Conservation (phyloP, 257 asterid genomes). For the Verbascum thapsus region DNA sequence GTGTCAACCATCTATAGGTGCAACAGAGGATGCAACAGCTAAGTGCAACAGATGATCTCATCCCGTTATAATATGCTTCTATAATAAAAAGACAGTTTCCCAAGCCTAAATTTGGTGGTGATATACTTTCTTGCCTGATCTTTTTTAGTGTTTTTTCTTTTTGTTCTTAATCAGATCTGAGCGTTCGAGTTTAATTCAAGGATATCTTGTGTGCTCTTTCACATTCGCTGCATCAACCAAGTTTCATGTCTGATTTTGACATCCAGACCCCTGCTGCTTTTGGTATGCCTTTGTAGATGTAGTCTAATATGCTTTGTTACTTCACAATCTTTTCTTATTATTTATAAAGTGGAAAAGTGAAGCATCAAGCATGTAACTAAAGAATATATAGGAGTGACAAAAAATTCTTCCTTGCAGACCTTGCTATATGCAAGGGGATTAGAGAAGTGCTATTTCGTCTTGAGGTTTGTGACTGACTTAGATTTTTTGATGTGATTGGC, state of each 20-base stretch:
- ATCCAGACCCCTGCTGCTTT: slow-evolving; percentile 53
- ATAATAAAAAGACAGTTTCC: background rate
- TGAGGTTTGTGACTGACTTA: background rate
- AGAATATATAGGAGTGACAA: background rate
- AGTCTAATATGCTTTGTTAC: background rate
- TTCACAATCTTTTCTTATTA: background rate
- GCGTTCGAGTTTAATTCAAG: slow-evolving; percentile 25
- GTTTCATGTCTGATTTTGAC: slow-evolving; percentile 72
- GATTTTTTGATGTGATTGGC: background rate
- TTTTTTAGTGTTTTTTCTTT: background rate
- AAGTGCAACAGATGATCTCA: too few relatives aligned
- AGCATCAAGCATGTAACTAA: background rate
- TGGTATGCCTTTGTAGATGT: slow-evolving; percentile 37
- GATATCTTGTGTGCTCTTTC: slow-evolving; percentile 10
- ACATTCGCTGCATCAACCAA: slow-evolving; percentile 27
- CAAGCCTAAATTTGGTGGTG: background rate
- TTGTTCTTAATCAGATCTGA: slow-evolving; percentile 22
- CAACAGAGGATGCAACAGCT: too few relatives aligned
- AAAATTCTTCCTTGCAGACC: too few relatives aligned
- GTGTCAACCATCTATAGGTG: too few relatives aligned
- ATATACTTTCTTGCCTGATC: slow-evolving; percentile 2
- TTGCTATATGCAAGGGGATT: too few relatives aligned
- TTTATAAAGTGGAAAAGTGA: background rate
- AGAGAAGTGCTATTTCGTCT: too few relatives aligned
- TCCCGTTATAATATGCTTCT: background rate